phyloP scores from a whole-genome alignment of 148 eudicot species.

The Simmondsia chinensis region DNA sequence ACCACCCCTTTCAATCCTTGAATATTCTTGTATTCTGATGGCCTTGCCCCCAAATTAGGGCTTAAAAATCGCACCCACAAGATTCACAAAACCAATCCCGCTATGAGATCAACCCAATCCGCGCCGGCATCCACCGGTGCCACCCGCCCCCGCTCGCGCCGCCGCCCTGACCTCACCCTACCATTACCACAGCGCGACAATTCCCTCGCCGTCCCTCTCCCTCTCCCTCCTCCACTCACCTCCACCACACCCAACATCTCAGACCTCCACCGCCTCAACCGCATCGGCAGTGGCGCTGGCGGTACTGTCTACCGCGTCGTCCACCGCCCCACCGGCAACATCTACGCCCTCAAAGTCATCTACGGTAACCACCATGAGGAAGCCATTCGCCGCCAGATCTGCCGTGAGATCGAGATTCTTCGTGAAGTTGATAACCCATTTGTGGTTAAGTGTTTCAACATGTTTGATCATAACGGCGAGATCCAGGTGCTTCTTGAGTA shows the following conservation, averaged over 20 bases:
- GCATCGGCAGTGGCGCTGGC: constrained; percentile 75
- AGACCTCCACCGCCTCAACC: constrained; percentile 47
- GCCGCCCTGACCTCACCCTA: constrained; percentile 52
- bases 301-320: constrained; percentile 81
- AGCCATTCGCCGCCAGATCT: constrained; percentile 61
- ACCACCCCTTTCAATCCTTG: background rate
- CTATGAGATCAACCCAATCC: constrained; percentile 21
- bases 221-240: constrained; percentile 28
- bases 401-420: constrained; percentile 76
- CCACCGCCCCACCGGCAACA: constrained; percentile 42
- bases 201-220: constrained; percentile 44
- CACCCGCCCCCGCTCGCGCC: constrained; percentile 24
- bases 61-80: constrained; percentile 3
- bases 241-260: constrained; percentile 23
- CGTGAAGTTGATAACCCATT: constrained; percentile 58
- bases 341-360: constrained; percentile 70
- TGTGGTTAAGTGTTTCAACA: constrained; percentile 62
- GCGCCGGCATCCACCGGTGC: constrained; percentile 16
- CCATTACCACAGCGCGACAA: constrained; percentile 55
- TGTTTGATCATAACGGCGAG: constrained; percentile 67
- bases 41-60: background rate
- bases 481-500: constrained; percentile 71
- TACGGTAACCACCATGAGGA: constrained; percentile 84
- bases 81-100: background rate
- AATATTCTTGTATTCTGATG: background rate